Percentiles rank a stretch among this genome's conserved stretches.
These are phyloP conservation scores for Acacia acuminata DNA, from an alignment of 306 rosid genomes.

Conservation along the genomic window DNA sequence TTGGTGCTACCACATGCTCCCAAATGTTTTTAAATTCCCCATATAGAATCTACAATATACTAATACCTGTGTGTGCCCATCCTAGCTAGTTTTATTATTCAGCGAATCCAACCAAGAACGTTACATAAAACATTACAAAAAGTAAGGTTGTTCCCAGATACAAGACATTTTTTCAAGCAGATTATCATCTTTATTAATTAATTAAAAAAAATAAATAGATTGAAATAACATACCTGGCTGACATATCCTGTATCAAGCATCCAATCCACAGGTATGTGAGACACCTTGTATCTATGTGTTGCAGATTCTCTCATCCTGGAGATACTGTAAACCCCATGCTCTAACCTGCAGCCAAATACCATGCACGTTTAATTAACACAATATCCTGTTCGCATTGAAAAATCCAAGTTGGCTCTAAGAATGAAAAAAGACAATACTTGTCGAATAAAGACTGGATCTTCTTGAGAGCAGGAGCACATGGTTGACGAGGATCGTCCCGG, in stretches of 20 bases:
- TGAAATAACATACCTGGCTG: conserved; percentile 64
- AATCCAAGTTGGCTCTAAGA: neutral
- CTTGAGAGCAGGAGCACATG: conserved; percentile 80
- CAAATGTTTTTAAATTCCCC: neutral
- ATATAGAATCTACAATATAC: neutral
- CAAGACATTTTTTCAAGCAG: neutral
- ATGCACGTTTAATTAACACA: neutral
- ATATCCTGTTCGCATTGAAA: neutral
- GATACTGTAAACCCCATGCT: conserved; percentile 84
- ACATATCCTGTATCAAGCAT: conserved; percentile 82
- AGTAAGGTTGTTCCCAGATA: neutral
- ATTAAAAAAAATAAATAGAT: neutral
- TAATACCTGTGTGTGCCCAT: neutral
- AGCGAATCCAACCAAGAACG: neutral
- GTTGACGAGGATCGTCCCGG: conserved; percentile 79
- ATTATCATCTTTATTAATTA: too few relatives aligned
- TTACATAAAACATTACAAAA: neutral
- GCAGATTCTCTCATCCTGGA: conserved; percentile 91
- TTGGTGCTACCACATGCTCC: neutral
- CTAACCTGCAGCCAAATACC: conserved; percentile 70
- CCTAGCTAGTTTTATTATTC: neutral
- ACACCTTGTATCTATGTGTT: conserved; percentile 71
- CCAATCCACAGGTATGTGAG: conserved; percentile 91
- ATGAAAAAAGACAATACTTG: conserved; percentile 49
- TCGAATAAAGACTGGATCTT: conserved; percentile 93